These are phyloP conservation scores for Ceratobasidium papillatum DNA, from an alignment of 1,284 basidiomycete species.

Conservation along the genomic window DNA sequence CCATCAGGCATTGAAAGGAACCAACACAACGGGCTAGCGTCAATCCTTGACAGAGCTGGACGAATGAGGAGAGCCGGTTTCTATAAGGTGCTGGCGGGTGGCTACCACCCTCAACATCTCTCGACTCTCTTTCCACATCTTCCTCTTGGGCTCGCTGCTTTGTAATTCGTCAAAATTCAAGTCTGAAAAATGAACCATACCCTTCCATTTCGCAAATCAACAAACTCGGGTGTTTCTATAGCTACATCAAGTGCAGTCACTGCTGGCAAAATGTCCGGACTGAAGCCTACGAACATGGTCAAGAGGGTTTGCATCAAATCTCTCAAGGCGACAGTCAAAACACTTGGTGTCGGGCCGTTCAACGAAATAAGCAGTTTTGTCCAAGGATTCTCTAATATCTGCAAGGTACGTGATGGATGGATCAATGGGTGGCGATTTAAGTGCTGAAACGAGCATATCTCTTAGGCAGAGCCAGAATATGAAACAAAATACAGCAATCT, in stretches of 20 bases:
- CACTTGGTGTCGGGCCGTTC: neutral
- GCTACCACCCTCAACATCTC: neutral
- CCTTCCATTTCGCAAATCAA: neutral
- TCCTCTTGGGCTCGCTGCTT: neutral
- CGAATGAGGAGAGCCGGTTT: neutral
- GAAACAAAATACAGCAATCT: neutral
- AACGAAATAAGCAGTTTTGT: neutral
- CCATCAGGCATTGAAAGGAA: neutral
- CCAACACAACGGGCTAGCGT: neutral
- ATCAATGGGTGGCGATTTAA: neutral
- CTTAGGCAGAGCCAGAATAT: neutral
- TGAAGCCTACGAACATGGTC: too few species aligned
- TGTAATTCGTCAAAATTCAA: too few species aligned
- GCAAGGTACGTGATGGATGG: neutral
- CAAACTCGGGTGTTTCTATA: neutral
- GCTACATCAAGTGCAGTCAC: neutral
- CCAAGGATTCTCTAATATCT: neutral
- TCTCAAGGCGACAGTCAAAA: neutral
- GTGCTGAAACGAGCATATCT: neutral
- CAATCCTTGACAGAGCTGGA: conserved; percentile 2
- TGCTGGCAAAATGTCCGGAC: neutral
- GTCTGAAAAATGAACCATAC: neutral
- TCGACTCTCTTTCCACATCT: neutral
- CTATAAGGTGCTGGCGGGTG: neutral
- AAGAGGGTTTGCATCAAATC: neutral